These are phyloP conservation scores for Vitis rotundifolia DNA, from an alignment of 164 flowering plant species.

Conservation along the genomic window DNA sequence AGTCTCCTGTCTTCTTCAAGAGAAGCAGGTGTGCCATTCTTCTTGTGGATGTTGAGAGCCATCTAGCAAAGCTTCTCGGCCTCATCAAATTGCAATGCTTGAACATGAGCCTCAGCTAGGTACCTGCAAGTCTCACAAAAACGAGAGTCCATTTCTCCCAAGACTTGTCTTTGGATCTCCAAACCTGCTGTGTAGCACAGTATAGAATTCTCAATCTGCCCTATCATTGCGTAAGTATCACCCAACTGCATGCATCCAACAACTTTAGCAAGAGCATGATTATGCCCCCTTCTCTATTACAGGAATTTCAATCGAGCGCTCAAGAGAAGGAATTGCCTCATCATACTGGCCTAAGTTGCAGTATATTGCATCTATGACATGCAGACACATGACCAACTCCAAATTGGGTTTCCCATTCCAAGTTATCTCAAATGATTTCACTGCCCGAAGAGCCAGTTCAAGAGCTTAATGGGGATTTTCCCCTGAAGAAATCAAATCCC, in stretches of 20 bases:
- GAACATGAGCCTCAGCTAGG: constrained; percentile 59
- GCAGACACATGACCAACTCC: constrained; percentile 51
- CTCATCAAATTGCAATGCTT: constrained; percentile 59
- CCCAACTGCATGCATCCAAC: constrained; percentile 69
- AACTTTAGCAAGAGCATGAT: constrained; percentile 59
- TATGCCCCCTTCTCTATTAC: constrained; percentile 38
- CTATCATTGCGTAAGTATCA: constrained; percentile 55
- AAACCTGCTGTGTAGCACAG: constrained; percentile 54
- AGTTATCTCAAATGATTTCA: constrained; percentile 39
- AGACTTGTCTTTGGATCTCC: constrained; percentile 53
- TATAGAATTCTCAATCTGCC: constrained; percentile 56
- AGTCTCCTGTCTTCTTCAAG: constrained; percentile 55
- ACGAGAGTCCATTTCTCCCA: constrained; percentile 52
- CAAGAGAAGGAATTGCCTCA: constrained; percentile 52
- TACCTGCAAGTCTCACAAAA: constrained; percentile 54
- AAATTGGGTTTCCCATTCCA: constrained; percentile 31
- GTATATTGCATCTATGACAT: constrained; percentile 44
- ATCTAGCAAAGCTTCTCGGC: constrained; percentile 53
- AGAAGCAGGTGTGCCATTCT: constrained; percentile 37
- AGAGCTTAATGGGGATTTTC: constrained; percentile 38
- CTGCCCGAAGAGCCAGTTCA: constrained; percentile 42
- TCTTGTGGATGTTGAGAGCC: constrained; percentile 52
- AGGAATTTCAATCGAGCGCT: constrained; percentile 52
- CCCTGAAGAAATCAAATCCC: constrained; percentile 39
- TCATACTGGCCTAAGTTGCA: constrained; percentile 35